These are phyloP conservation scores for Gonium pectorale DNA, from an alignment of 139 green algal species.

Conservation along the genomic window DNA sequence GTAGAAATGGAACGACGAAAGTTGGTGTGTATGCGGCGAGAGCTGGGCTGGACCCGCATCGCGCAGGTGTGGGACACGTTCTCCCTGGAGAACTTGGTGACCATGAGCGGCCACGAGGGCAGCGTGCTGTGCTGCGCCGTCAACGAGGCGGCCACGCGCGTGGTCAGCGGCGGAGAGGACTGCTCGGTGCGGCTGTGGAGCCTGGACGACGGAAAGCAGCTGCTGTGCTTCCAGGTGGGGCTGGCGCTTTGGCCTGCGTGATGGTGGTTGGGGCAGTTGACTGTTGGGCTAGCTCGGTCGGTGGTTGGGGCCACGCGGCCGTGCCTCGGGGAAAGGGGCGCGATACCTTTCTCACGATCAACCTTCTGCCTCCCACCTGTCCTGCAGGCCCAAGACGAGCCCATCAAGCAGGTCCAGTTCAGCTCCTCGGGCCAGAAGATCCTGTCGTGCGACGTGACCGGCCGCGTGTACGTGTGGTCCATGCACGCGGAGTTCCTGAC, in stretches of 20 bases:
- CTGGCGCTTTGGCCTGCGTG: too few relatives aligned
- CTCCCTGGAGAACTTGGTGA: conserved; percentile 52
- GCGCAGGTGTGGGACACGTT: conserved; percentile 55
- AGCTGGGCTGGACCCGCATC: too few relatives aligned
- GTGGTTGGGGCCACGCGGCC: too few relatives aligned
- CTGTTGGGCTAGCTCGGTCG: too few relatives aligned
- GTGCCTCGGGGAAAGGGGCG: too few relatives aligned
- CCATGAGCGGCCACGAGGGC: conserved; percentile 57
- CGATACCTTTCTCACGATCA: too few relatives aligned
- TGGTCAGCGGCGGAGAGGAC: conserved; percentile 55
- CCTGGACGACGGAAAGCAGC: conserved; percentile 56
- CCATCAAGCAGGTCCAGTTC: conserved; percentile 58
- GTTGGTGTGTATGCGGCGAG: too few relatives aligned
- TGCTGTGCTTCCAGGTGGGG: conserved; percentile 52
- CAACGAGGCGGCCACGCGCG: conserved; percentile 49
- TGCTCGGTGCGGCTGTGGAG: conserved; percentile 59
- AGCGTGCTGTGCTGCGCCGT: conserved; percentile 59
- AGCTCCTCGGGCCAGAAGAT: conserved; percentile 45
- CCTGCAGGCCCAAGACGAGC: conserved; percentile 48
- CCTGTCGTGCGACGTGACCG: conserved; percentile 51
- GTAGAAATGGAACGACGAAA: too few relatives aligned
- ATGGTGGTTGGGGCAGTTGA: too few relatives aligned
- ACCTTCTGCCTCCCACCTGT: not conserved
- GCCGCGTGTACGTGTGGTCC: conserved; percentile 59
- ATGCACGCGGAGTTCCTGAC: conserved; percentile 55